Evolutionary conservation across 2,329 filamentous ascomycete species (phyloP), one percentile per base, ranked within the genome.

Genomic region (Hypomyces rosellus): DNA sequence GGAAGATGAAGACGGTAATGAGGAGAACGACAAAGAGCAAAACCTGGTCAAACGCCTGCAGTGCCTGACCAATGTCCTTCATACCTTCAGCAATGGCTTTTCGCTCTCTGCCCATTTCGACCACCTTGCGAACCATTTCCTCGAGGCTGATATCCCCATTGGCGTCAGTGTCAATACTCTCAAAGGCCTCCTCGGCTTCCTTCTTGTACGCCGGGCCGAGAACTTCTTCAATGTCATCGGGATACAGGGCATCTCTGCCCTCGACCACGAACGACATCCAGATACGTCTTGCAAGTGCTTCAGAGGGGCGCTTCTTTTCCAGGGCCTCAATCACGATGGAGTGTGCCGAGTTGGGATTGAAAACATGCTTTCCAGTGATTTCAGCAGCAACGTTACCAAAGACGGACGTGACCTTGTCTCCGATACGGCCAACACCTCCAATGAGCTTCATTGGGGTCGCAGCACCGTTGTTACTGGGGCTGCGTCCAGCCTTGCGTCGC

Each of bases 181-280:
- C 71, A 64, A 97, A 97, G 49, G 85, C 87, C 66, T 96, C 89
- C 52, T 93, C 87, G 2, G 93, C 93, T 55, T 96, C 88, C 0
- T 80, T 74, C 55, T 82, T 81, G 60, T 86, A 84, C 5, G 81
- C 80, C 0, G 80, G 72, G 2, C 92, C 92, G 52, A 99, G 84
- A 9, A 97, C 92, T 65, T 97, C 92, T 30, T 84, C 65, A 36
- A 99, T 78, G 64, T 99, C 93, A 4, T 96, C 89, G 8, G 80
- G 69, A 58, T 80, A 88, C 8, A 99, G 75, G 1, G 85, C 75
- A 38, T 96, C 89, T 52, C 84, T 84, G 59, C 89, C 90, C 68
- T 97, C 92, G 4, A 93, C 82, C 1, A 96, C 93, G 64, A 96
- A 95, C 1, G 91, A 96, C 89, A 96, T 95, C 93, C 93, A 97